Conservation (phyloP, 2,329 filamentous ascomycete genomes). For the Trichophyton verrucosum region DNA sequence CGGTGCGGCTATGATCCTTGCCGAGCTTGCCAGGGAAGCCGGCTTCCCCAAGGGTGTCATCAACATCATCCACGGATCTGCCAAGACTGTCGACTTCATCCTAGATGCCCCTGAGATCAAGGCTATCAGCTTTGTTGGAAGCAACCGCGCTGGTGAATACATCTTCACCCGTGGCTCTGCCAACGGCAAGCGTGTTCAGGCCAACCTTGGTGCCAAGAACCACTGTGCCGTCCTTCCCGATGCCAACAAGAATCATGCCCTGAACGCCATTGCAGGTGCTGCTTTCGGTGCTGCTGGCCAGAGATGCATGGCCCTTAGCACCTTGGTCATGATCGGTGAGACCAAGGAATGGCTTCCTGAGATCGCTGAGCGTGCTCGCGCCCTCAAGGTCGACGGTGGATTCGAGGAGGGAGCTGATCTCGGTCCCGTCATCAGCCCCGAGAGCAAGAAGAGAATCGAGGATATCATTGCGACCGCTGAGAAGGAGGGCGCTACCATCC, state of each 20-base stretch:
- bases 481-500: constrained; percentile 51
- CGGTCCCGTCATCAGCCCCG: constrained; percentile 50
- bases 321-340: constrained; percentile 52
- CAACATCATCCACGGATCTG: constrained; percentile 54
- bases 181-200: constrained; percentile 57
- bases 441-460: constrained; percentile 53
- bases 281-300: constrained; percentile 59
- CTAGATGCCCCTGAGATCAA: constrained; percentile 57
- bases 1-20: constrained; percentile 54
- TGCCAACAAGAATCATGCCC: constrained; percentile 55
- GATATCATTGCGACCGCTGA: constrained; percentile 49
- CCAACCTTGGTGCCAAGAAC: constrained; percentile 59
- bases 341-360: constrained; percentile 54
- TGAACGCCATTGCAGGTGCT: constrained; percentile 54
- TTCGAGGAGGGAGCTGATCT: constrained; percentile 50
- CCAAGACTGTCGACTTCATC: constrained; percentile 56
- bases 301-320: constrained; percentile 57
- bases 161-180: constrained; percentile 56
- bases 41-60: constrained; percentile 54
- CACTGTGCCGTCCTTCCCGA: constrained; percentile 55
- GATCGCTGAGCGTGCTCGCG: constrained; percentile 48
- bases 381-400: constrained; percentile 47
- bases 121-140: constrained; percentile 56
- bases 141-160: constrained; percentile 57
- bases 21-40: constrained; percentile 50